These are phyloP conservation scores for Aspergillus amoenus DNA, from an alignment of 2,329 filamentous ascomycete species.

Conservation along the genomic window DNA sequence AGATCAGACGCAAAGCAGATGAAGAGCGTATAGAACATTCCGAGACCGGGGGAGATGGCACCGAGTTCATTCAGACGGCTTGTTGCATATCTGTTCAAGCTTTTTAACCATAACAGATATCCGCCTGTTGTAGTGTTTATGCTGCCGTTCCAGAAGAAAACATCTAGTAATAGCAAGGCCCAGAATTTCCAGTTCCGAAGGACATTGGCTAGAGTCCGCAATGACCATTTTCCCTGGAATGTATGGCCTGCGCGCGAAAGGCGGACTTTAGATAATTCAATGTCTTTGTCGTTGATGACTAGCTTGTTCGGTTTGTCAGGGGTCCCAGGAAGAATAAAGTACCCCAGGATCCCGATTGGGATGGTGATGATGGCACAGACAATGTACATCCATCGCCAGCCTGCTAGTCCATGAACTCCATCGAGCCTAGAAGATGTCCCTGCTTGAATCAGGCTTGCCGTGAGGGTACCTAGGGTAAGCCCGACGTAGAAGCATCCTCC, in stretches of 20 bases:
- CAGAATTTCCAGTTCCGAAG: slow-evolving; percentile 50
- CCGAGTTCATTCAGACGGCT: slow-evolving; percentile 53
- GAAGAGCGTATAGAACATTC: slow-evolving; percentile 57
- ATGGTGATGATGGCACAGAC: slow-evolving; percentile 57
- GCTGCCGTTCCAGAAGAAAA: slow-evolving; percentile 58
- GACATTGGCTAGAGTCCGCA: slow-evolving; percentile 32
- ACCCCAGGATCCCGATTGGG: slow-evolving; percentile 52
- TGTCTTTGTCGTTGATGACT: slow-evolving; percentile 49
- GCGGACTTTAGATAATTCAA: slow-evolving; percentile 47
- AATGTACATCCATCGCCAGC: slow-evolving; percentile 60
- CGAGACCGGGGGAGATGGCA: slow-evolving; percentile 54
- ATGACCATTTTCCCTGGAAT: slow-evolving; percentile 30
- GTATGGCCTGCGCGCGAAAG: slow-evolving; percentile 48
- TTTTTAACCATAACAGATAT: slow-evolving; percentile 61
- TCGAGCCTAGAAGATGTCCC: slow-evolving; percentile 43
- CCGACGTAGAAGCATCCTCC: slow-evolving; percentile 56
- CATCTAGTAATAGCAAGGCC: slow-evolving; percentile 51
- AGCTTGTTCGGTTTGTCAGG: slow-evolving; percentile 51
- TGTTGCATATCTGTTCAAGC: slow-evolving; percentile 48
- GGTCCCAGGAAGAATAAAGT: slow-evolving; percentile 54
- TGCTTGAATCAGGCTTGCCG: slow-evolving; percentile 52
- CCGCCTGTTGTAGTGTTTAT: slow-evolving; percentile 50
- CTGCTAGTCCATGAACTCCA: slow-evolving; percentile 47
- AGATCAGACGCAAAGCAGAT: slow-evolving; percentile 58
- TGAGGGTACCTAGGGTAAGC: slow-evolving; percentile 53